These are phyloP conservation scores for Jatropha multifida DNA, from an alignment of 441 rosid genomes.

Conservation along the genomic window DNA sequence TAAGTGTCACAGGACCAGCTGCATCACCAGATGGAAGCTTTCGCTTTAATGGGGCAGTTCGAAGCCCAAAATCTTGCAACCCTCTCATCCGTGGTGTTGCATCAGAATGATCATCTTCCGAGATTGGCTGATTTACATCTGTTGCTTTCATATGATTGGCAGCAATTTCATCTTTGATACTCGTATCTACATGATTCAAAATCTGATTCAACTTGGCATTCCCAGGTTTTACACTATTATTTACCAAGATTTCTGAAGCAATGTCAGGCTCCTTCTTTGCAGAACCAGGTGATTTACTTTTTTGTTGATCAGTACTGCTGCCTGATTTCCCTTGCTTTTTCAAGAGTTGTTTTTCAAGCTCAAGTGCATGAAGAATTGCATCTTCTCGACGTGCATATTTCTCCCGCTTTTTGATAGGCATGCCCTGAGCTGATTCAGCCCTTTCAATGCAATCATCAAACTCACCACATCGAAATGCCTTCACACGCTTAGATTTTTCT, in stretches of 20 bases:
- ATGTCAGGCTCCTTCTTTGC: slow-evolving; percentile 40
- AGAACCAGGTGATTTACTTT: slow-evolving; percentile 41
- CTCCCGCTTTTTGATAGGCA: slow-evolving; percentile 92
- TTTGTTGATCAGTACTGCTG: slow-evolving; percentile 30
- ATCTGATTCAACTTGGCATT: slow-evolving; percentile 32
- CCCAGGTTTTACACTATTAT: slow-evolving; percentile 38
- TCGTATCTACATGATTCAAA: slow-evolving; percentile 31
- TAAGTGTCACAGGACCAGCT: slow-evolving; percentile 46
- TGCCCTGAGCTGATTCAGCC: slow-evolving; percentile 76
- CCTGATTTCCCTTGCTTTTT: slow-evolving; percentile 54
- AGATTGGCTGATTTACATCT: slow-evolving; percentile 42
- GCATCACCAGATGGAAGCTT: slow-evolving; percentile 49
- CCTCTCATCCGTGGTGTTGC: slow-evolving; percentile 81
- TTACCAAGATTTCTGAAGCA: slow-evolving; percentile 42
- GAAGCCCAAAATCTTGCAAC: slow-evolving; percentile 78
- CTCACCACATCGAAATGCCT: slow-evolving; percentile 96
- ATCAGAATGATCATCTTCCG: slow-evolving; percentile 52
- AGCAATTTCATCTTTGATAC: slow-evolving; percentile 35
- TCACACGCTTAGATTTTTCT: slow-evolving; percentile 98
- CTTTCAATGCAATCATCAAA: slow-evolving; percentile 94
- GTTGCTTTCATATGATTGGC: slow-evolving; percentile 30
- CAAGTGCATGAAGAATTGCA: slow-evolving; percentile 98
- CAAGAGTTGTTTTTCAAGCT: slow-evolving; percentile 79
- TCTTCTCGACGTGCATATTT: slow-evolving; percentile 99
- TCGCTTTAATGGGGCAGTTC: slow-evolving; percentile 55